Evolutionary conservation across 2,329 filamentous ascomycete genomes (phyloP).

Genomic region (Fusarium newnesense): DNA sequence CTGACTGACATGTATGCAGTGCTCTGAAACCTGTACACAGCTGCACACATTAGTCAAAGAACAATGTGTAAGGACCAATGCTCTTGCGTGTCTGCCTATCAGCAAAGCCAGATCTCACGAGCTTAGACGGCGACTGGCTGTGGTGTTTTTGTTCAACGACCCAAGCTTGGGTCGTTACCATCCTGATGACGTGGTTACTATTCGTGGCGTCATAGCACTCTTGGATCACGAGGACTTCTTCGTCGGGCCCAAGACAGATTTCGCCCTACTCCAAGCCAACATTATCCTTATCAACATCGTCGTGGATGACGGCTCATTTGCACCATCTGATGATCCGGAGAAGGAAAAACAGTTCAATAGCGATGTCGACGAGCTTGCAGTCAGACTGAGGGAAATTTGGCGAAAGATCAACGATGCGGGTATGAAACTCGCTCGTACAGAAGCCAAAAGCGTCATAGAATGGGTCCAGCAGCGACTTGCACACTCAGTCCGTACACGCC

Average conservation of each 20-base stretch:
- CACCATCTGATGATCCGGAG: conserved; percentile 42
- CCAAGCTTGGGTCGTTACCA: conserved; percentile 52
- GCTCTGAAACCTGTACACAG: conserved; percentile 58
- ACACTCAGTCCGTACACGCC: conserved; percentile 75
- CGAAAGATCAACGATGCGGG: conserved; percentile 78
- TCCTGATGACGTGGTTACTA: conserved; percentile 54
- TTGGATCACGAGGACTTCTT: conserved; percentile 62
- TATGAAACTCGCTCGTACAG: conserved; percentile 75
- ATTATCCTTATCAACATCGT: conserved; percentile 78
- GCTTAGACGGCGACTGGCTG: conserved; percentile 73
- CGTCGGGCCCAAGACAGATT: conserved; percentile 70
- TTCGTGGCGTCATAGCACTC: conserved; percentile 58
- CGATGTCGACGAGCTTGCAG: conserved; percentile 74
- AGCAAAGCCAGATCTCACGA: conserved; percentile 62
- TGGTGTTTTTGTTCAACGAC: conserved; percentile 70
- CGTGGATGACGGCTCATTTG: conserved; percentile 69
- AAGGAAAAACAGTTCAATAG: conserved; percentile 69
- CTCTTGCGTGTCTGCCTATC: conserved; percentile 69
- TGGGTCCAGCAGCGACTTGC: conserved; percentile 78
- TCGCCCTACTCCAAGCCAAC: conserved; percentile 72
- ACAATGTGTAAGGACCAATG: conserved; percentile 65
- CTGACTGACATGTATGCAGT: conserved; percentile 51
- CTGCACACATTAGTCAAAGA: conserved; percentile 57
- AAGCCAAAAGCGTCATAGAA: conserved; percentile 81
- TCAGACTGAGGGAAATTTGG: conserved; percentile 66